Percentiles rank a stretch among this genome's conserved stretches.
Evolutionary conservation across 768 basidiomycete species (phyloP).

Genomic region (Hortiboletus campestris): DNA sequence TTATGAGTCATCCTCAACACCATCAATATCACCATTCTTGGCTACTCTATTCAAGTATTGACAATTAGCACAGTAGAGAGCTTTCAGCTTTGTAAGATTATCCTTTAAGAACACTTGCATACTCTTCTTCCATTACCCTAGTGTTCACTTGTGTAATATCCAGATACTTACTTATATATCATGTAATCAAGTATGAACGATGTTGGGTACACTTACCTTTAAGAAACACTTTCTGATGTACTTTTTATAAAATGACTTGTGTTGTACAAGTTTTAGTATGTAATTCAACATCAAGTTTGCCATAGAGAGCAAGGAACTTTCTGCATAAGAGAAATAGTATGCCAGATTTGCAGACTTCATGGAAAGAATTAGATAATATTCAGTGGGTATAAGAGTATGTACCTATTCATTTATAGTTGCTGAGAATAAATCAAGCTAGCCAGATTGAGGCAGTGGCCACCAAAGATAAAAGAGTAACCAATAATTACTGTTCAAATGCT

Average conservation of each 20-base stretch:
- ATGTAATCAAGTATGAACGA: background rate
- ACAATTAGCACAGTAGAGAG: constrained; percentile 19
- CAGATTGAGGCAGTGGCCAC: too few relatives aligned
- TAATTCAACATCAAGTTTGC: constrained; percentile 64
- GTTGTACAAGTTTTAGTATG: constrained; percentile 44
- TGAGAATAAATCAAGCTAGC: too few relatives aligned
- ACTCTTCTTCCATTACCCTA: constrained; percentile 67
- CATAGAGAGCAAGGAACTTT: constrained; percentile 76
- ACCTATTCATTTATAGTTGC: too few relatives aligned
- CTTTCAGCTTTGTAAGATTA: constrained; percentile 44
- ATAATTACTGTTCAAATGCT: too few relatives aligned
- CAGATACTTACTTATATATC: constrained; percentile 60
- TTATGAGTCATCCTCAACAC: constrained; percentile 13
- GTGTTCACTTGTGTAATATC: constrained; percentile 74
- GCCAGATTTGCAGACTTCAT: constrained; percentile 75
- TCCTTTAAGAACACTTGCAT: constrained; percentile 53
- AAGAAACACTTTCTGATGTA: too few relatives aligned
- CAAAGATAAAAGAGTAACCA: too few relatives aligned
- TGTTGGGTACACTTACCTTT: too few relatives aligned
- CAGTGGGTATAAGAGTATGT: background rate
- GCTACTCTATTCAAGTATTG: constrained; percentile 10
- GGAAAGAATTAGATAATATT: constrained; percentile 11
- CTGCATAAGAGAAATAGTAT: constrained; percentile 84
- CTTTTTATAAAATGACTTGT: constrained; percentile 72
- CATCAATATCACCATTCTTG: constrained; percentile 7